Percentiles rank a stretch among this genome's conserved stretches.
Conservation (phyloP, 306 rosid genomes). For the Dicorynia guianensis region DNA sequence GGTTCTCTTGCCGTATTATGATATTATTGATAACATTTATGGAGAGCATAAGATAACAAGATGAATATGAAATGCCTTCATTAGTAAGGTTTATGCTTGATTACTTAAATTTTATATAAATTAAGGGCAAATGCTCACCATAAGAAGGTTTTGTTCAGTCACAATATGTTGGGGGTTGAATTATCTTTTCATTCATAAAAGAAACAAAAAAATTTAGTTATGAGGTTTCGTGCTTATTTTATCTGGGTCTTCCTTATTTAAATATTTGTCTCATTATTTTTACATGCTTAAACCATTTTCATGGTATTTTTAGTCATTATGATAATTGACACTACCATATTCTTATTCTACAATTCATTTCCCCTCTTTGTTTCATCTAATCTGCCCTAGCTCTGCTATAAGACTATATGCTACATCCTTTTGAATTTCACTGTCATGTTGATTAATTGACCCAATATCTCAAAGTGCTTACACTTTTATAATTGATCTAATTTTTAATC, state of each 20-base stretch:
- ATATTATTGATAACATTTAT: too few relatives aligned
- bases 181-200: constrained; percentile 2
- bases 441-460: too few relatives aligned
- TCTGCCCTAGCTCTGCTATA: neutral
- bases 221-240: neutral
- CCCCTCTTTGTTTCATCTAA: neutral
- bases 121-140: neutral
- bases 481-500: neutral
- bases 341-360: neutral
- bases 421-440: too few relatives aligned
- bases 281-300: constrained; percentile 10
- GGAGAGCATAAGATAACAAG: too few relatives aligned
- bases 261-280: neutral
- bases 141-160: neutral
- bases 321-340: neutral
- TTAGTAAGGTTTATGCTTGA: constrained; percentile 10
- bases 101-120: neutral
- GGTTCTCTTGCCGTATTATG: neutral
- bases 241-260: neutral
- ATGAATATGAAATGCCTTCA: neutral
- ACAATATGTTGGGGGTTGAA: constrained; percentile 8
- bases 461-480: neutral
- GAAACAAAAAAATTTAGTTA: neutral
- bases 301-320: too few relatives aligned
- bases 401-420: too few relatives aligned